Percentiles rank a stretch among this genome's conserved stretches.
phyloP scores from a whole-genome alignment of 805 yeast genomes.

The Candida lessepsii region DNA sequence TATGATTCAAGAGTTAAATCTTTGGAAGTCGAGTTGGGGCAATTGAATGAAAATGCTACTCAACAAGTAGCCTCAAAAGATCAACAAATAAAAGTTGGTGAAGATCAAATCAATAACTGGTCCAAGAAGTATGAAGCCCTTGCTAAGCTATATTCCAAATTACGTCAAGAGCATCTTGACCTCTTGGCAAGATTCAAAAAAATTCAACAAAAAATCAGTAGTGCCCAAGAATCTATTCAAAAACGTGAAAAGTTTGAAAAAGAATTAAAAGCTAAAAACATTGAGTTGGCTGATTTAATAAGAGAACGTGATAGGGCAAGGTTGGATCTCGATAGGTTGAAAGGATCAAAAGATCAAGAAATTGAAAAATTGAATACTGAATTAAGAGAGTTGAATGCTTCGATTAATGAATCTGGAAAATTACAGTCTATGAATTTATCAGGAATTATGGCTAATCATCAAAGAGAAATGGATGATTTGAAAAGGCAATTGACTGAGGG shows the following conservation, averaged over 20 bases:
- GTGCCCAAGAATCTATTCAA: slow-evolving; percentile 86
- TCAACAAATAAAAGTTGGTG: slow-evolving; percentile 62
- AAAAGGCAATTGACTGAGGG: slow-evolving; percentile 45
- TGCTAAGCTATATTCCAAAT: slow-evolving; percentile 85
- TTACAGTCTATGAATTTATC: slow-evolving; percentile 63
- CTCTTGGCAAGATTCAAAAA: slow-evolving; percentile 75
- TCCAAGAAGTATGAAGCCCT: slow-evolving; percentile 82
- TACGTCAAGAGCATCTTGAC: slow-evolving; percentile 87
- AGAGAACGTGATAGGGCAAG: slow-evolving; percentile 88
- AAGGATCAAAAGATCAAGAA: slow-evolving; percentile 63
- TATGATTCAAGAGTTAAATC: slow-evolving; percentile 83
- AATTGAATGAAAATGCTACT: slow-evolving; percentile 60
- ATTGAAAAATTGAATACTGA: slow-evolving; percentile 65
- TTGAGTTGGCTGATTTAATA: slow-evolving; percentile 84
- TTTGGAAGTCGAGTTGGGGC: slow-evolving; percentile 68
- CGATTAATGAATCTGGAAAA: slow-evolving; percentile 59
- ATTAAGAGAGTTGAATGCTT: slow-evolving; percentile 57
- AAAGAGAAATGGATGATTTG: slow-evolving; percentile 56
- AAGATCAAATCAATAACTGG: slow-evolving; percentile 78
- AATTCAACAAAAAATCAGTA: slow-evolving; percentile 79
- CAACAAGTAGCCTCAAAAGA: slow-evolving; percentile 76
- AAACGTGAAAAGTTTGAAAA: slow-evolving; percentile 79
- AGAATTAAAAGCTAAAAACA: slow-evolving; percentile 79
- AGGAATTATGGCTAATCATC: slow-evolving; percentile 53
- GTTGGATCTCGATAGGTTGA: slow-evolving; percentile 70